Conservation (phyloP, 1,284 basidiomycete species). For the Apiotrichum mycotoxinovorans region DNA sequence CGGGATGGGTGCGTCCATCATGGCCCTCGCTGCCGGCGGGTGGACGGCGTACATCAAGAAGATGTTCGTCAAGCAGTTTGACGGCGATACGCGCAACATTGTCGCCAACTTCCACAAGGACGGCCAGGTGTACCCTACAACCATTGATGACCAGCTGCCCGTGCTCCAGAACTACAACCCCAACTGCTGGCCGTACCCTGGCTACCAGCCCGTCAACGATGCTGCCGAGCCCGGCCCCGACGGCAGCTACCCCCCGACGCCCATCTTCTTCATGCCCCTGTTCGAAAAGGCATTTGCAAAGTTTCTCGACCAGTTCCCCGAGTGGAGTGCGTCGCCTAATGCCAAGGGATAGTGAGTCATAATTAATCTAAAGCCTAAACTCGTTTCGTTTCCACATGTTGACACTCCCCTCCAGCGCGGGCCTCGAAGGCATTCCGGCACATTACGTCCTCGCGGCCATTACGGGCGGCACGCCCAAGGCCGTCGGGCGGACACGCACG, state of each 20-base stretch:
- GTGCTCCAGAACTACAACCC: slow-evolving; percentile 11
- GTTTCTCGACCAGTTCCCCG: slow-evolving; percentile 18
- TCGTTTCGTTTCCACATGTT: no score
- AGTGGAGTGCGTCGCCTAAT: slow-evolving; percentile 5
- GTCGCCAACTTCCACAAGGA: slow-evolving; percentile 16
- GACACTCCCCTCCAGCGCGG: no score
- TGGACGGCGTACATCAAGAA: slow-evolving; percentile 17
- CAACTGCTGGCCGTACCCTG: slow-evolving; percentile 18
- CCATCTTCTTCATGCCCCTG: slow-evolving; percentile 24
- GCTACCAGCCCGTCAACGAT: slow-evolving; percentile 21
- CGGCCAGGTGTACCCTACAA: slow-evolving; percentile 6
- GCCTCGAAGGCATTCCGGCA: slow-evolving; percentile 12
- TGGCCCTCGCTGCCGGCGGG: slow-evolving; percentile 12
- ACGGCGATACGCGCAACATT: background rate
- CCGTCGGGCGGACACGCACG: background rate
- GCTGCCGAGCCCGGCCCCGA: slow-evolving; percentile 12
- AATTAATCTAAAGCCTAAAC: no score
- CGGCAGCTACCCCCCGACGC: slow-evolving; percentile 14
- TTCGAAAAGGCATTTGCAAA: slow-evolving; percentile 27
- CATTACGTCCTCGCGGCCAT: slow-evolving; percentile 17
- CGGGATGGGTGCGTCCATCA: slow-evolving; percentile 21
- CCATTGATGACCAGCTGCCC: slow-evolving; percentile 24
- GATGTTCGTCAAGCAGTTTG: slow-evolving; percentile 5
- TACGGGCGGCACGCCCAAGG: slow-evolving; percentile 18
- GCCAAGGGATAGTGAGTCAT: slow-evolving; percentile 13